These are phyloP conservation scores for Cenchrus purpureus DNA, from an alignment of 176 grass and related monocot species.

Conservation along the genomic window DNA sequence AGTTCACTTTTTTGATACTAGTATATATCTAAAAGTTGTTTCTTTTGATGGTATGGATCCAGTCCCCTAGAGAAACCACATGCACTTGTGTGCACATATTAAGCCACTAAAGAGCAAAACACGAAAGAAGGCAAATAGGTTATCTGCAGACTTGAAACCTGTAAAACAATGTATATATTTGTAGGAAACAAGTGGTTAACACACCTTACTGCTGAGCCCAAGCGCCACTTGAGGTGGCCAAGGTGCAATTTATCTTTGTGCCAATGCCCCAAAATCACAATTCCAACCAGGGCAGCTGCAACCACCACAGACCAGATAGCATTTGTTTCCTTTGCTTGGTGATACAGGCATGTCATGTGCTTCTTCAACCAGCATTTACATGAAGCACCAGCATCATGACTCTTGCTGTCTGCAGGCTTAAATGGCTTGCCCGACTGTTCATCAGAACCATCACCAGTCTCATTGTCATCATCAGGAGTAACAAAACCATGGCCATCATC, in stretches of 20 bases:
- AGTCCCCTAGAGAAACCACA: background rate
- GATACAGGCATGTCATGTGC: conserved; percentile 71
- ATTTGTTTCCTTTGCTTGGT: conserved; percentile 75
- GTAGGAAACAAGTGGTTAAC: background rate
- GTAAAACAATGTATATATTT: conserved; percentile 10
- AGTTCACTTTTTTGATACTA: no score
- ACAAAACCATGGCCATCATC: background rate
- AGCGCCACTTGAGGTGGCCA: conserved; percentile 59
- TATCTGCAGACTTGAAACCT: background rate
- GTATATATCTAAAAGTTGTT: no score
- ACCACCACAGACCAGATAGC: conserved; percentile 87
- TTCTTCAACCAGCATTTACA: conserved; percentile 75
- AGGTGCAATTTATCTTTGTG: conserved; percentile 77
- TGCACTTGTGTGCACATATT: background rate
- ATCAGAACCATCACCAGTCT: conserved; percentile 30
- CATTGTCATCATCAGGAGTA: conserved; percentile 25
- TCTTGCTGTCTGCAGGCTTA: conserved; percentile 27
- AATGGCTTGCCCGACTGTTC: background rate
- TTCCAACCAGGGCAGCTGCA: conserved; percentile 72
- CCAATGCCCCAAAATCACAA: conserved; percentile 88
- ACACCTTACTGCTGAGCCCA: conserved; percentile 61
- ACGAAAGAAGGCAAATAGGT: background rate
- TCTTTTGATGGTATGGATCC: no score
- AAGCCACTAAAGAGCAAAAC: background rate
- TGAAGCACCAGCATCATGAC: conserved; percentile 22